Conservation (phyloP, 208 protist species). For the Leishmania tarentolae region DNA sequence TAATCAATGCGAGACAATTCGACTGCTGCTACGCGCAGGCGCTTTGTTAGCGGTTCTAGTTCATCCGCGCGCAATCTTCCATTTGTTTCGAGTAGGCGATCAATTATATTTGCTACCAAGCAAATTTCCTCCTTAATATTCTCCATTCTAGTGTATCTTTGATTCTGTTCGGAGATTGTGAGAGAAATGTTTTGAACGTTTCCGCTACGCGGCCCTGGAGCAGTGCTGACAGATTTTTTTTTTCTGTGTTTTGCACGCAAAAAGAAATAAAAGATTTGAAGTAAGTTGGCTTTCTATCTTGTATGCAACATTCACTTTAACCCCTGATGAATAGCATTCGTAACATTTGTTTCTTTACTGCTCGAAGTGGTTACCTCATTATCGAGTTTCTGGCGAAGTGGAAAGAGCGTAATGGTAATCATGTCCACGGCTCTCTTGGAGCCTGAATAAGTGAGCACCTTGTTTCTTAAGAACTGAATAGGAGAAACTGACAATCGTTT, state of each 20-base stretch:
- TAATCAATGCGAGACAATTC: conserved; percentile 5
- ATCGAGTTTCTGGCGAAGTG: too few relatives aligned
- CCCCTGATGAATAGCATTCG: not conserved
- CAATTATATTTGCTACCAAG: conserved; percentile 67
- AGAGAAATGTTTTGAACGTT: not conserved
- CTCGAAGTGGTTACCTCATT: not conserved
- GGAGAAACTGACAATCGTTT: not conserved
- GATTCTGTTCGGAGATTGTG: not conserved
- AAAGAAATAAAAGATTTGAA: not conserved
- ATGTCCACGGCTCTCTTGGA: not conserved
- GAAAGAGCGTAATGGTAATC: not conserved
- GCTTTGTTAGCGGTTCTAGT: conserved; percentile 38
- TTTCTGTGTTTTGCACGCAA: not conserved
- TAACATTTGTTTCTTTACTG: not conserved
- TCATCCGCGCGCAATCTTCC: conserved; percentile 43
- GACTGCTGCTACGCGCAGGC: conserved; percentile 39
- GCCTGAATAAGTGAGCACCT: not conserved
- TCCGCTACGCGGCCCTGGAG: too few relatives aligned
- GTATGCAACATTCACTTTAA: not conserved
- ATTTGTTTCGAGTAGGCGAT: conserved; percentile 41
- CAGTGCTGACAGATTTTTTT: not conserved
- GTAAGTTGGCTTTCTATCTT: not conserved
- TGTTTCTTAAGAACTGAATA: not conserved
- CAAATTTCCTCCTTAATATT: conserved; percentile 41
- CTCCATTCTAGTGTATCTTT: conserved; percentile 15